These are phyloP conservation scores for Xylaria sp. DNA, from an alignment of 2,329 filamentous ascomycete genomes.

Conservation along the genomic window DNA sequence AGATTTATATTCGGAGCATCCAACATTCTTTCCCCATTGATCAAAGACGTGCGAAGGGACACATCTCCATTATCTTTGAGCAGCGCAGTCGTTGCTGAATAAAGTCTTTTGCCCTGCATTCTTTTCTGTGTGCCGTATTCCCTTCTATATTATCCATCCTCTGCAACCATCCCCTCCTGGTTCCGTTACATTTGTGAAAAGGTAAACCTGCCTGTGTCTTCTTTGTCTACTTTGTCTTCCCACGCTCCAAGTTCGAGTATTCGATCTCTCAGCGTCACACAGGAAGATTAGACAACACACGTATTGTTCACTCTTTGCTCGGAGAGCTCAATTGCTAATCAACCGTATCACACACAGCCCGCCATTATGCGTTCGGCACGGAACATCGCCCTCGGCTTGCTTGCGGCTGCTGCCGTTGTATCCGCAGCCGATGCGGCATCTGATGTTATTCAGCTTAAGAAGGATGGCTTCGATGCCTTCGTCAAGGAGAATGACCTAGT, in stretches of 20 bases:
- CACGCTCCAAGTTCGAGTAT: background rate
- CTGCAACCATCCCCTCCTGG: constrained; percentile 1
- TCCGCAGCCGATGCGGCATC: constrained; percentile 73
- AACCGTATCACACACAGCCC: constrained; percentile 17
- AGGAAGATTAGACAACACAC: background rate
- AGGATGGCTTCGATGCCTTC: constrained; percentile 88
- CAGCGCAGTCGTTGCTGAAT: constrained; percentile 28
- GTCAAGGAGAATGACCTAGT: constrained; percentile 87
- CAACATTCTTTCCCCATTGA: constrained; percentile 43
- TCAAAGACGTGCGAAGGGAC: constrained; percentile 38
- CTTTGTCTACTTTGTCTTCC: background rate
- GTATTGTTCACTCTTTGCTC: background rate
- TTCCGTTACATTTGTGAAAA: constrained; percentile 29
- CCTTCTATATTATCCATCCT: constrained; percentile 17
- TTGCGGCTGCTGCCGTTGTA: constrained; percentile 65
- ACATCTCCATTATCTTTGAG: constrained; percentile 37
- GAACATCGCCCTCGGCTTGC: constrained; percentile 61
- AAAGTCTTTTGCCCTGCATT: constrained; percentile 29
- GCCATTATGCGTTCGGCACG: constrained; percentile 47
- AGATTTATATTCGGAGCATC: constrained; percentile 44
- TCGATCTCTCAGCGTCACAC: constrained; percentile 19
- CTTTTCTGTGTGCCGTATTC: constrained; percentile 10
- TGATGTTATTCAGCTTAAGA: constrained; percentile 86
- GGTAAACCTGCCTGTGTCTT: constrained; percentile 15
- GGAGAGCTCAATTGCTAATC: constrained; percentile 23